Percentiles rank a stretch among this genome's conserved stretches.
These are phyloP conservation scores for Aspergillus cejpii DNA, from an alignment of 2,329 filamentous ascomycete species.

Conservation along the genomic window DNA sequence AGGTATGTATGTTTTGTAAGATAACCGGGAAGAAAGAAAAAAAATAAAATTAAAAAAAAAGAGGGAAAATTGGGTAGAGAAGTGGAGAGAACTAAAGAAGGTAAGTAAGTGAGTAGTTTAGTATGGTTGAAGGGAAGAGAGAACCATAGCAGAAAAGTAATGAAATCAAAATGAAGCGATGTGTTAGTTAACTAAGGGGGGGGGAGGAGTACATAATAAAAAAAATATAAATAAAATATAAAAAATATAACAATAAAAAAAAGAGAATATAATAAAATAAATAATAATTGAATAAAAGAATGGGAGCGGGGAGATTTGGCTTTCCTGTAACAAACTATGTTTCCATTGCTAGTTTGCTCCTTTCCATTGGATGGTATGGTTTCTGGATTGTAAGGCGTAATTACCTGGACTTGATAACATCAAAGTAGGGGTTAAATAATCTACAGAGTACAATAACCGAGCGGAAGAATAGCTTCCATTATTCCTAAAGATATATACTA, in stretches of 20 bases:
- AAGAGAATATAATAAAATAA: not conserved
- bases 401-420: too few species aligned
- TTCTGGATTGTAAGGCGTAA: constrained; percentile 3
- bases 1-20: not conserved
- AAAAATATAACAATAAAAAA: constrained; percentile 6
- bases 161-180: not conserved
- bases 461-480: too few species aligned
- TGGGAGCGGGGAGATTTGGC: constrained; percentile 3
- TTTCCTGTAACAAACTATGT: constrained; percentile 5
- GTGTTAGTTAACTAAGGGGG: constrained; percentile 3
- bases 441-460: too few species aligned
- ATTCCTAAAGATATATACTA: too few species aligned
- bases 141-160: not conserved
- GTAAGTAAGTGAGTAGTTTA: not conserved
- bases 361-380: constrained; percentile 2
- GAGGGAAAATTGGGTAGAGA: not conserved
- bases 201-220: constrained; percentile 15
- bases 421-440: too few species aligned
- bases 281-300: constrained; percentile 5
- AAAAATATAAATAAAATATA: constrained; percentile 4
- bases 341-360: not conserved
- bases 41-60: constrained; percentile 2
- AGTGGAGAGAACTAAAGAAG: constrained; percentile 3
- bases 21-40: constrained; percentile 5
- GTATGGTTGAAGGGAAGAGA: not conserved